phyloP scores from a whole-genome alignment of 1,284 basidiomycete species.

The Quambalaria eucalypti region DNA sequence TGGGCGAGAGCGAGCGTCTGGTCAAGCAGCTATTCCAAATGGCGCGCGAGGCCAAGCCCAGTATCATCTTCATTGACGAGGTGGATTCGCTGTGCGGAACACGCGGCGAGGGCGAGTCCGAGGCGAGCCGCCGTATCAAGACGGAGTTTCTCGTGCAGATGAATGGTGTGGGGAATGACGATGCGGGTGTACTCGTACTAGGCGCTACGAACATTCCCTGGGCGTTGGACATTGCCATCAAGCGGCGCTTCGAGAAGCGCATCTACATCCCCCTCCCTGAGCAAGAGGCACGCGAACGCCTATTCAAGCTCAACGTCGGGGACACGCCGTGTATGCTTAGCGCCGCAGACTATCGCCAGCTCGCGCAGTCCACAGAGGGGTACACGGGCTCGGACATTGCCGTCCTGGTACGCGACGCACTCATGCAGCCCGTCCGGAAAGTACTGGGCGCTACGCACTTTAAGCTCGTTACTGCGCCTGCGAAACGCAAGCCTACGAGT shows the following conservation, averaged over 20 bases:
- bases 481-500: constrained; percentile 19
- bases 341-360: constrained; percentile 66
- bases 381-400: constrained; percentile 95
- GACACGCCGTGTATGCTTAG: constrained; percentile 77
- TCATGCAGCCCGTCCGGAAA: constrained; percentile 98
- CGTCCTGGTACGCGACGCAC: constrained; percentile 85
- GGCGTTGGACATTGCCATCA: constrained; percentile 92
- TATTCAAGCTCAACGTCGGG: constrained; percentile 96
- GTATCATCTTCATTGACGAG: constrained; percentile 98
- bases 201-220: constrained; percentile 83
- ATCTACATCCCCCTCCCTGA: constrained; percentile 97
- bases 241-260: constrained; percentile 94
- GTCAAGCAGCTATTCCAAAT: constrained; percentile 95
- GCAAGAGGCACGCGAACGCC: constrained; percentile 77
- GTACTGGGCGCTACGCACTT: constrained; percentile 93
- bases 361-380: constrained; percentile 81
- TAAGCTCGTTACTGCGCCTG: constrained; percentile 54
- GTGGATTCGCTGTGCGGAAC: constrained; percentile 93
- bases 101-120: constrained; percentile 88
- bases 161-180: constrained; percentile 97
- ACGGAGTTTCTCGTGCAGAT: constrained; percentile 94
- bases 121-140: constrained; percentile 91
- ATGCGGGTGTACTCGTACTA: constrained; percentile 85
- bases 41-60: constrained; percentile 89
- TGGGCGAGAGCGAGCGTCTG: constrained; percentile 88